These are phyloP conservation scores for Babesia sp. DNA, from an alignment of 169 alveolate species.

Conservation along the genomic window DNA sequence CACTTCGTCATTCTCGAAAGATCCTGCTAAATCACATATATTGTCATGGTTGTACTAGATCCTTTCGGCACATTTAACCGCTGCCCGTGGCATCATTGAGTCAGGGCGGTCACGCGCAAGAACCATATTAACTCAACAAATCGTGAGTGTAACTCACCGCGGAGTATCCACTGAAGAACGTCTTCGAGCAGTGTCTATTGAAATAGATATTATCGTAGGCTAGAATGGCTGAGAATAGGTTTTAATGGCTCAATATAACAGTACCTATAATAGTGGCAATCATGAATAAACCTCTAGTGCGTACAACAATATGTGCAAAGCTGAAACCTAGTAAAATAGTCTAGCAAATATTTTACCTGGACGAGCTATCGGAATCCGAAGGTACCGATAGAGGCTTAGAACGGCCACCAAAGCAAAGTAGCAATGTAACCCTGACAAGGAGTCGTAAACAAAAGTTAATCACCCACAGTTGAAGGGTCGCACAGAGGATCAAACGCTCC, in stretches of 20 bases:
- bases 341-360: background rate
- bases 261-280: slow-evolving; percentile 31
- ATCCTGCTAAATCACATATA: too few relatives aligned
- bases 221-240: slow-evolving; percentile 36
- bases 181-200: slow-evolving; percentile 44
- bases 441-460: too few relatives aligned
- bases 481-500: background rate
- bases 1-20: too few relatives aligned
- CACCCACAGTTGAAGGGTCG: slow-evolving; percentile 12
- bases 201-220: slow-evolving; percentile 50
- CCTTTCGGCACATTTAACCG: too few relatives aligned
- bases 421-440: background rate
- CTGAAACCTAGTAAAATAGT: background rate
- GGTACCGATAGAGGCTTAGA: background rate
- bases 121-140: too few relatives aligned
- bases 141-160: slow-evolving; percentile 44
- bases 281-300: slow-evolving; percentile 7
- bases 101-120: too few relatives aligned
- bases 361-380: too few relatives aligned
- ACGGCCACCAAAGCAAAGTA: background rate
- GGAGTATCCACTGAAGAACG: slow-evolving; percentile 51
- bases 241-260: background rate
- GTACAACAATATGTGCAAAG: background rate
- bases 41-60: too few relatives aligned
- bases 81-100: too few relatives aligned